A percentile compares a stretch with the other conserved stretches of the same genome.
Evolutionary conservation across 2,329 filamentous ascomycete genomes (phyloP).

Genomic region (Fulvia fulva): DNA sequence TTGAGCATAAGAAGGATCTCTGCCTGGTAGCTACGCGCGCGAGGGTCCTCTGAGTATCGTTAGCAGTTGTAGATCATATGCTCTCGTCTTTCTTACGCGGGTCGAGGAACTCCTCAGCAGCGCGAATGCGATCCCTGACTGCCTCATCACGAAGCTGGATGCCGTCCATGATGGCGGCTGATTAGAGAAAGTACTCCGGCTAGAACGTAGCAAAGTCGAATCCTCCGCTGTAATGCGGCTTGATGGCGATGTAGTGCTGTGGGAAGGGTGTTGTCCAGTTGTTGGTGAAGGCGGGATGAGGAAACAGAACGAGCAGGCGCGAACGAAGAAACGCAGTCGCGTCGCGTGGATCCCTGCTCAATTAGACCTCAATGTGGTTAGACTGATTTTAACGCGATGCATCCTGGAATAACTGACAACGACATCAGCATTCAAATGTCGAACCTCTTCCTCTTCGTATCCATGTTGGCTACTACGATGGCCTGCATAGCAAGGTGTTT

Average conservation of each 20-base stretch:
- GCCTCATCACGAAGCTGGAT: slow-evolving; percentile 79
- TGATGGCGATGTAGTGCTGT: not conserved
- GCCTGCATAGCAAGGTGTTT: too few species aligned
- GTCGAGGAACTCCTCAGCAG: slow-evolving; percentile 89
- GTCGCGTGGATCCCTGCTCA: not conserved
- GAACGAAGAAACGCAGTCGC: not conserved
- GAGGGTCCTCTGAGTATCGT: slow-evolving; percentile 48
- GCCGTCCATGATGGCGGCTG: slow-evolving; percentile 57
- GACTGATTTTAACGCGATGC: not conserved
- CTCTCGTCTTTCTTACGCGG: slow-evolving; percentile 61
- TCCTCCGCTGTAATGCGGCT: not conserved
- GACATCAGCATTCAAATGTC: too few species aligned
- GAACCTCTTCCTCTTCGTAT: too few species aligned
- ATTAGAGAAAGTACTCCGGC: not conserved
- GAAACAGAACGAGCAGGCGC: not conserved
- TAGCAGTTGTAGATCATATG: slow-evolving; percentile 1
- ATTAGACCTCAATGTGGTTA: not conserved
- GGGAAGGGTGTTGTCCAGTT: not conserved
- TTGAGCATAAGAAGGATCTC: slow-evolving; percentile 78
- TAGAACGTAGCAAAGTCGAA: not conserved
- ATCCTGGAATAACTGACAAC: too few species aligned
- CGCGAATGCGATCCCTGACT: slow-evolving; percentile 75
- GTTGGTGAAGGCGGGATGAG: not conserved
- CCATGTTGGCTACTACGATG: too few species aligned
- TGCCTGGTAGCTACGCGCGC: slow-evolving; percentile 73